phyloP scores from a whole-genome alignment of 192 early-diverging fungal genomes.

The Coemansia sp. region DNA sequence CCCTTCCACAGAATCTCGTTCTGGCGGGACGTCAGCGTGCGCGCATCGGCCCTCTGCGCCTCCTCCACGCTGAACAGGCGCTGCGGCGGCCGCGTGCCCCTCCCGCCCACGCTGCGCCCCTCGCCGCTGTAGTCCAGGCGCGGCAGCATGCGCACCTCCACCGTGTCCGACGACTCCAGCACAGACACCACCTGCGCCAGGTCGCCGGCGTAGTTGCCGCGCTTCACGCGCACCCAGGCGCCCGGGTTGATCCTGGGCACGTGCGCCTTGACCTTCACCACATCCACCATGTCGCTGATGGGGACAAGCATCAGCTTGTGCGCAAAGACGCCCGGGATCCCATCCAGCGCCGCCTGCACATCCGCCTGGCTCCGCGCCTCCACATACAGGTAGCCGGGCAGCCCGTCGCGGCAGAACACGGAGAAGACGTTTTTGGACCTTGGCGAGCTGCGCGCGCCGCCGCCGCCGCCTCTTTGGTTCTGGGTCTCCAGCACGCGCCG shows the following conservation, averaged over 20 bases:
- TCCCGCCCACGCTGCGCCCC: conserved; percentile 39
- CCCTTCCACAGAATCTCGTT: conserved; percentile 62
- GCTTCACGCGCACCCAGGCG: conserved; percentile 86
- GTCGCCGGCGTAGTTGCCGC: conserved; percentile 93
- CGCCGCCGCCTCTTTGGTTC: conserved; percentile 55
- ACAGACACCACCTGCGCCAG: conserved; percentile 77
- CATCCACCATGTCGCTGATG: conserved; percentile 89
- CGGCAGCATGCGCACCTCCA: conserved; percentile 72
- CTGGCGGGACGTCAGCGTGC: conserved; percentile 58
- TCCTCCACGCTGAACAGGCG: conserved; percentile 67
- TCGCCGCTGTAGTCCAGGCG: conserved; percentile 62
- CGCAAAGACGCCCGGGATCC: conserved; percentile 74
- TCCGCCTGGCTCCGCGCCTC: conserved; percentile 79
- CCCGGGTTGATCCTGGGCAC: conserved; percentile 59
- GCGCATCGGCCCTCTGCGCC: conserved; percentile 58
- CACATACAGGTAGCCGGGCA: conserved; percentile 90
- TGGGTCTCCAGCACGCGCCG: conserved; percentile 65
- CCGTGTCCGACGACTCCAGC: conserved; percentile 65
- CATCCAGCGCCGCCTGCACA: conserved; percentile 76
- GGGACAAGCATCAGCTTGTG: conserved; percentile 78
- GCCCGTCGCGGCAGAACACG: conserved; percentile 77
- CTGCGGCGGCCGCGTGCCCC: conserved; percentile 63
- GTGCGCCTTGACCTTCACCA: conserved; percentile 73
- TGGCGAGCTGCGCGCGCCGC: not conserved
- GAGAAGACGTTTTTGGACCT: conserved; percentile 72